Conservation (phyloP, 2,329 filamentous ascomycete species). For the Fusarium xyrophilum region DNA sequence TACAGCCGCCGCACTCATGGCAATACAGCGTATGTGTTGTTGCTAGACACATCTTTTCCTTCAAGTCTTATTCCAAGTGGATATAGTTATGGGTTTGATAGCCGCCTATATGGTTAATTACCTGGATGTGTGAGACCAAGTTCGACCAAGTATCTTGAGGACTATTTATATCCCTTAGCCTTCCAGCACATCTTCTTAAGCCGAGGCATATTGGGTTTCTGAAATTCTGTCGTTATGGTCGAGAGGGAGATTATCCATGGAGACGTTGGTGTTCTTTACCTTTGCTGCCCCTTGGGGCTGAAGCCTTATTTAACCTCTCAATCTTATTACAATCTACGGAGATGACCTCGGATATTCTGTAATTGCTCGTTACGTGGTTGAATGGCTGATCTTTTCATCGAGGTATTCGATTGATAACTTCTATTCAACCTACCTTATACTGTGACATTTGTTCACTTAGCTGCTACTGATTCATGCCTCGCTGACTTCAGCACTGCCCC, state of each 20-base stretch:
- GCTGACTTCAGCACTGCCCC: not conserved
- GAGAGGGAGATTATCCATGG: rapidly evolving
- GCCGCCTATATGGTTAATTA: no score
- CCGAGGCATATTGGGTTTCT: no score
- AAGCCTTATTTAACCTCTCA: no score
- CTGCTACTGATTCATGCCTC: no score
- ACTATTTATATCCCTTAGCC: not conserved
- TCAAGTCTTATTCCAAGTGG: rapidly evolving
- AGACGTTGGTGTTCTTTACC: no score
- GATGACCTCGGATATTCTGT: not conserved
- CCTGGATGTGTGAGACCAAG: not conserved
- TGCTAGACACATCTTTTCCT: not conserved
- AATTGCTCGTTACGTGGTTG: not conserved
- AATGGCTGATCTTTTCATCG: not conserved
- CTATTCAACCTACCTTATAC: no score
- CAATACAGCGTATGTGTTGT: not conserved
- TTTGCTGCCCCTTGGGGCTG: no score
- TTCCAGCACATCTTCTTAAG: not conserved
- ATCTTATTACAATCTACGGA: no score
- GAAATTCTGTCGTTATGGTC: no score
- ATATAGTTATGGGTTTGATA: rapidly evolving
- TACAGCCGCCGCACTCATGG: not conserved
- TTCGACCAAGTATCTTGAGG: not conserved
- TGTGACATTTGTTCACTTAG: not conserved
- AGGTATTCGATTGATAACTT: not conserved